Percentiles rank a stretch among this genome's conserved stretches.
These are phyloP conservation scores for Syncephalastrum racemosum DNA, from an alignment of 371 early-diverging fungal genomes.

Conservation along the genomic window DNA sequence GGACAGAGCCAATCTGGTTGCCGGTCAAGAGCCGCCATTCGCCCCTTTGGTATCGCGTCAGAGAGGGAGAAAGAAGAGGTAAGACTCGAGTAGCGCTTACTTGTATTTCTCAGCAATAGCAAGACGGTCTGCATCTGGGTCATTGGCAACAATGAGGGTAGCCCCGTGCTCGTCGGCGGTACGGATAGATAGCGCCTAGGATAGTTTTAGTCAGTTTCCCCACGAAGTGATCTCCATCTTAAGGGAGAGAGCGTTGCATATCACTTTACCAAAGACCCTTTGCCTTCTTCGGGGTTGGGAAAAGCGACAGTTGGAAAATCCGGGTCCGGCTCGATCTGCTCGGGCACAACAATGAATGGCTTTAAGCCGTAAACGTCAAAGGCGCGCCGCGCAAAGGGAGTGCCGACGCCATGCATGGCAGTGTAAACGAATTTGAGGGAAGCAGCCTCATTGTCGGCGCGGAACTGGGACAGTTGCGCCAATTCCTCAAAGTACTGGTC, in stretches of 20 bases:
- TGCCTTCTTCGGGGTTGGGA: slow-evolving; percentile 93
- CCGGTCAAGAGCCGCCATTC: slow-evolving; percentile 87
- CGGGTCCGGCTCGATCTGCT: slow-evolving; percentile 83
- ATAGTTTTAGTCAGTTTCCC: background rate
- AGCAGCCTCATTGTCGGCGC: slow-evolving; percentile 43
- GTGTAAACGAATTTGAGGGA: slow-evolving; percentile 83
- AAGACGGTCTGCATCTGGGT: slow-evolving; percentile 97
- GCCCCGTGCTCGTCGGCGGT: slow-evolving; percentile 64
- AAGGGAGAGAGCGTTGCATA: background rate
- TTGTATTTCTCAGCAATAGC: slow-evolving; percentile 83
- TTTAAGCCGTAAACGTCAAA: slow-evolving; percentile 71
- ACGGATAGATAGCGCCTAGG: slow-evolving; percentile 66
- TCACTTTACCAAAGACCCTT: slow-evolving; percentile 69
- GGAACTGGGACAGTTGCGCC: slow-evolving; percentile 34
- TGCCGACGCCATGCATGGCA: slow-evolving; percentile 96
- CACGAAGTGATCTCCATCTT: background rate
- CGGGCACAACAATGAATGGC: slow-evolving; percentile 61
- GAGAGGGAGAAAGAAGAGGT: background rate
- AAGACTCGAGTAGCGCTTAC: slow-evolving; percentile 16
- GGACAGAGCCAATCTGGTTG: slow-evolving; percentile 88
- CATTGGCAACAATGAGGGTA: slow-evolving; percentile 90
- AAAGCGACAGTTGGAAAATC: slow-evolving; percentile 93
- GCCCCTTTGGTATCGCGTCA: slow-evolving; percentile 31
- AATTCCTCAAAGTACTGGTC: slow-evolving; percentile 75
- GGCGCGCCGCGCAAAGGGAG: slow-evolving; percentile 69